Evolutionary conservation across 768 basidiomycete species (phyloP), one percentile per base, ranked within the genome.

Genomic region (Xanthoconium stramineum): DNA sequence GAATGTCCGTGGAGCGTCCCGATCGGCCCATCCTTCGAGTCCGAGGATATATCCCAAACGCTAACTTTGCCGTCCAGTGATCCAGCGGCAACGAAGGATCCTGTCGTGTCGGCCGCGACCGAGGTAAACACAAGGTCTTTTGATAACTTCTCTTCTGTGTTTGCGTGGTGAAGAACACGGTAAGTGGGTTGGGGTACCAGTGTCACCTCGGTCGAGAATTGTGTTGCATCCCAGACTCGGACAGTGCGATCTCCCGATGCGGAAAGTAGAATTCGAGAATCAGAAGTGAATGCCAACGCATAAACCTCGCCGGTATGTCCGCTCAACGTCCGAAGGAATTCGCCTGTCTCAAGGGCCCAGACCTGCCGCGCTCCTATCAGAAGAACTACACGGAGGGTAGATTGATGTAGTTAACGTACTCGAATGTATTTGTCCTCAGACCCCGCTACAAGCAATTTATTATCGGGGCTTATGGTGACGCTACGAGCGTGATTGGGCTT

Each of bases 11-110:
- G 58, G 28, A 73, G 60, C 32, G 53, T 33, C 40, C 60, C 55
- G 38, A 69, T 59, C 11, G 69, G 69, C 6, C 47, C 52, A 6
- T 35, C 33, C 33, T 56, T 52, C n/a, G 57, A 57, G 13, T 75
- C 79, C 5, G 74, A 75, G 43, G 69, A 62, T 51, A 78, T 68
- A 56, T 81, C 75, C 82, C 82, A 83, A 13, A 83, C 71, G 50
- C 82, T 74, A 32, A 83, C 71, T 53, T 76, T 69, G 24, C 78
- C 77, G 62, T 83, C 81, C n/a, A 83, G 73, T 33, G 74, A 74
- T 10, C 81, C 82, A 36, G 81, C 77, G 37, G 80, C 82, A 19
- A 82, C 75, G 52, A 78, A 73, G 46, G 69, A 72, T 5, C 80
- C 78, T 53, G 62, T 54, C 2, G 47, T 33, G 49, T 73, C 65